These are phyloP conservation scores for Pythium rishiriense DNA, from an alignment of 352 stramenopile genomes.

Conservation along the genomic window DNA sequence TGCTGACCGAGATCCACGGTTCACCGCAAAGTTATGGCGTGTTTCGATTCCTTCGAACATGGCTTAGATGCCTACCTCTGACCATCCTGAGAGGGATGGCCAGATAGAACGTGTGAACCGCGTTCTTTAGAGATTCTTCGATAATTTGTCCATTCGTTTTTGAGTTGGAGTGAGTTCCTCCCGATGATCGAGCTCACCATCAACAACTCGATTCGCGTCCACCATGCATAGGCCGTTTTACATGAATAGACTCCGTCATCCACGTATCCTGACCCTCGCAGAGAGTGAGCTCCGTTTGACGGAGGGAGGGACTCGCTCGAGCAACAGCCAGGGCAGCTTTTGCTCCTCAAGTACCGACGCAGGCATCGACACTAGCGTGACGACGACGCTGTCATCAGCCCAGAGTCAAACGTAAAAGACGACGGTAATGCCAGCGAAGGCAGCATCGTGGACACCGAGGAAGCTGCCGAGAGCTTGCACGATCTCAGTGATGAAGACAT, in stretches of 20 bases:
- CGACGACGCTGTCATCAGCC: constrained; percentile 7
- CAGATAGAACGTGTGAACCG: constrained; percentile 15
- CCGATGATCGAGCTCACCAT: constrained; percentile 33
- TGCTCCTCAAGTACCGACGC: constrained; percentile 4
- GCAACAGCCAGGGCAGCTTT: not conserved
- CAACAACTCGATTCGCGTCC: constrained; percentile 30
- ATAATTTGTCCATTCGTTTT: constrained; percentile 14
- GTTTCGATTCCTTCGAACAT: constrained; percentile 15
- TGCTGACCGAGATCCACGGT: constrained; percentile 24
- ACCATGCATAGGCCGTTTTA: constrained; percentile 26
- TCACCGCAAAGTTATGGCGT: constrained; percentile 23
- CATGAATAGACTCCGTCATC: constrained; percentile 18
- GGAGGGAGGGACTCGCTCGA: constrained; percentile 5
- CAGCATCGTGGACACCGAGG: not conserved
- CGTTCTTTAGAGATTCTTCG: constrained; percentile 17
- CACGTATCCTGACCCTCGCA: constrained; percentile 13
- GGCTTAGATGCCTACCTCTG: constrained; percentile 11
- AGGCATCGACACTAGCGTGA: not conserved
- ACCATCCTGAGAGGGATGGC: constrained; percentile 13
- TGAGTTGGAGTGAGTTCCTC: constrained; percentile 17
- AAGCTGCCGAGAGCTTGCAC: not conserved
- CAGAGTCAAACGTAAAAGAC: not conserved
- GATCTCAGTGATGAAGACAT: too few relatives aligned
- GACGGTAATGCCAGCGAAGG: not conserved
- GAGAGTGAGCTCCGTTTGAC: constrained; percentile 3